These are phyloP conservation scores for Sporisorium reilianum DNA, from an alignment of 1,284 basidiomycete genomes.

Conservation along the genomic window DNA sequence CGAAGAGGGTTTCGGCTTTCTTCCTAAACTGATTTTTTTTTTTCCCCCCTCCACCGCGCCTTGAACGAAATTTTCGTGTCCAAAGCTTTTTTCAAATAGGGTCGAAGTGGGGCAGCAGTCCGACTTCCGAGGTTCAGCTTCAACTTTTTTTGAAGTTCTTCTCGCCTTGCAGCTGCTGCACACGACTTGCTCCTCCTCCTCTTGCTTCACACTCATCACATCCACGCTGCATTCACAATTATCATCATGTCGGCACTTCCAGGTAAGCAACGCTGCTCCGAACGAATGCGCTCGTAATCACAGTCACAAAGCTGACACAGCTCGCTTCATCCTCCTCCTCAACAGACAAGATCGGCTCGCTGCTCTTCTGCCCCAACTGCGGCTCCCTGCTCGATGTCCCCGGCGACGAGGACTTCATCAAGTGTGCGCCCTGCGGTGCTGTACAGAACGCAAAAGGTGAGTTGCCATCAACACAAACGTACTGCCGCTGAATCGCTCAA, in stretches of 20 bases:
- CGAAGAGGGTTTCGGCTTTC: conserved; percentile 13
- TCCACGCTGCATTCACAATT: neutral
- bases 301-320: neutral
- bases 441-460: conserved; percentile 76
- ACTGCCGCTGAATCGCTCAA: neutral
- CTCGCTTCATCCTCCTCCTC: neutral
- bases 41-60: conserved; percentile 24
- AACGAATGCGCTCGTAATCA: neutral
- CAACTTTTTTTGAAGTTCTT: conserved; percentile 19
- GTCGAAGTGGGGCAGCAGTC: conserved; percentile 16
- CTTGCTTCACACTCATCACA: neutral
- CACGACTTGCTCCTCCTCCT: neutral
- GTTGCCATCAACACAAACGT: neutral
- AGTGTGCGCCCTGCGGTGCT: conserved; percentile 88
- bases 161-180: conserved; percentile 7
- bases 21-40: conserved; percentile 19
- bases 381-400: conserved; percentile 90
- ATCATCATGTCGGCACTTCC: conserved; percentile 32
- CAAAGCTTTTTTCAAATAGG: conserved; percentile 9
- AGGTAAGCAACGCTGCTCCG: conserved; percentile 15
- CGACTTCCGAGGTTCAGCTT: conserved; percentile 35
- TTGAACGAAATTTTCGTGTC: conserved; percentile 22
- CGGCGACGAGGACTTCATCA: conserved; percentile 79
- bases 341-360: conserved; percentile 76
- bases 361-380: conserved; percentile 93